Evolutionary conservation across 78 protist genomes (phyloP).

Genomic region (Dictyostelium purpureum): DNA sequence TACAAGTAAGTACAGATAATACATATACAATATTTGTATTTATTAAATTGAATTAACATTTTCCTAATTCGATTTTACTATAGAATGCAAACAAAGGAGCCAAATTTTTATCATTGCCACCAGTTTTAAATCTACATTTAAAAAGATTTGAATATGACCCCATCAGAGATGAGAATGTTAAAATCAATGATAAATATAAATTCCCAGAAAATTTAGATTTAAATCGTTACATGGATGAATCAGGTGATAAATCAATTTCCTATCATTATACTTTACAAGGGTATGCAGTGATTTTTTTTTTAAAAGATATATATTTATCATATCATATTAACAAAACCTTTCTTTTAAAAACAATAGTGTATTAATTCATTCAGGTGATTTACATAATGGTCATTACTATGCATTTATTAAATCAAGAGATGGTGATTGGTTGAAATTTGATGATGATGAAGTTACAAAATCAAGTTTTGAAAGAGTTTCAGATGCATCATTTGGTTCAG

Average conservation of each 20-base stretch:
- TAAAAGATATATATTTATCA: not conserved
- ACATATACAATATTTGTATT: not conserved
- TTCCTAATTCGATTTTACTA: not conserved
- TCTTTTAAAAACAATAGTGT: conserved; percentile 84
- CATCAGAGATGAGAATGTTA: conserved; percentile 82
- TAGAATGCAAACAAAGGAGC: conserved; percentile 92
- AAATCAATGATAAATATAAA: conserved; percentile 88
- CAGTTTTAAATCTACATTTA: conserved; percentile 95
- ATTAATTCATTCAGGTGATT: conserved; percentile 97
- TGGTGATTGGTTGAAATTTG: conserved; percentile 86
- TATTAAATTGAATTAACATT: not conserved
- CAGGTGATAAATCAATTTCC: conserved; percentile 12
- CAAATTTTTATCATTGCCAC: conserved; percentile 92
- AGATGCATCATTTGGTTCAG: conserved; percentile 91
- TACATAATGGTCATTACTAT: conserved; percentile 98
- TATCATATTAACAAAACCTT: not conserved
- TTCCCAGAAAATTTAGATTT: conserved; percentile 63
- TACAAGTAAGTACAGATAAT: conserved; percentile 59
- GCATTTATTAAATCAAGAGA: conserved; percentile 79
- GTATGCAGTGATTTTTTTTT: not conserved
- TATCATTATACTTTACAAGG: conserved; percentile 70
- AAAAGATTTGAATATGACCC: conserved; percentile 98
- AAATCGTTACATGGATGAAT: conserved; percentile 56
- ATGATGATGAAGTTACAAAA: conserved; percentile 94
- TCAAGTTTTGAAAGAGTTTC: conserved; percentile 77